These are phyloP conservation scores for Amanita subjunquillea DNA, from an alignment of 768 basidiomycete species.

Conservation along the genomic window DNA sequence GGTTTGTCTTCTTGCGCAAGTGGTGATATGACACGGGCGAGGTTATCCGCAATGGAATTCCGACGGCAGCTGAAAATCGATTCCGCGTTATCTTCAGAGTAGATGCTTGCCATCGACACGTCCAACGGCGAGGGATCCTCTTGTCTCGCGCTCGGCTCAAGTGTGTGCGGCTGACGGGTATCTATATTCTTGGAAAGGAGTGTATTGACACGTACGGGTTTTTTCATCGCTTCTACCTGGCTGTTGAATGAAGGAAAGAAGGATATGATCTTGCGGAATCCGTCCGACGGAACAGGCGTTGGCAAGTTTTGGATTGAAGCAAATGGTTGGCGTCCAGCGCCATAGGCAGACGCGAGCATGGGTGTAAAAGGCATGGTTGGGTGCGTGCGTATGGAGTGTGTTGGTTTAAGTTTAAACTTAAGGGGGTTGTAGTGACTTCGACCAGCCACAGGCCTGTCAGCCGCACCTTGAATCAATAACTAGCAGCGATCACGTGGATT, in stretches of 20 bases:
- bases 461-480: background rate
- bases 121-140: background rate
- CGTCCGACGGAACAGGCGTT: background rate
- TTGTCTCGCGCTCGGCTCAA: background rate
- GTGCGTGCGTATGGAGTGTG: background rate
- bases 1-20: background rate
- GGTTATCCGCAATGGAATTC: background rate
- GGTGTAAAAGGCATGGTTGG: background rate
- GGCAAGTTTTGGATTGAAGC: slow-evolving; percentile 1
- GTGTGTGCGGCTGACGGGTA: background rate
- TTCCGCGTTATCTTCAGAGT: background rate
- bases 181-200: background rate
- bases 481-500: background rate
- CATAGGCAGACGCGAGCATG: background rate
- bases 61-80: too few relatives aligned
- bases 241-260: background rate
- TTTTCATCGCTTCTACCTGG: background rate
- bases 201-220: background rate
- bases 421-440: background rate
- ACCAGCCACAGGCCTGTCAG: background rate
- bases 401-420: background rate
- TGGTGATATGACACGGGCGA: background rate
- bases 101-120: background rate
- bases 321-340: slow-evolving; percentile 2
- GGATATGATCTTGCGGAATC: background rate